phyloP scores from a whole-genome alignment of 139 green algal species.

The Chlorella sp. region DNA sequence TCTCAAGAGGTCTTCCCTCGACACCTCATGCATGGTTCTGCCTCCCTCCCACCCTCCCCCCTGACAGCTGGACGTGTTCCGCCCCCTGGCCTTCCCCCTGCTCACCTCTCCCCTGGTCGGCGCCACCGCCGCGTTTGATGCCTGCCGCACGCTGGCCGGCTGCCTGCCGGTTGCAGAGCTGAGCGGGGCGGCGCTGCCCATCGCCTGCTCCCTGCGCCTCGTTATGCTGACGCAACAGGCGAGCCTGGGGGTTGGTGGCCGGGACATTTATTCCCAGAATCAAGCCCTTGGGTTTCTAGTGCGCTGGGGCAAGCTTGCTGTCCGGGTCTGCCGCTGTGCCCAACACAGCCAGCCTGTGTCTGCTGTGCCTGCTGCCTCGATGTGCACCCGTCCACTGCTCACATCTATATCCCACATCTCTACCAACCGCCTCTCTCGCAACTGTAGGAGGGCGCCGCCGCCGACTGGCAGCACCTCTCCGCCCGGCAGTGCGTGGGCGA shows the following conservation, averaged over 20 bases:
- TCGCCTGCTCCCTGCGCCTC: constrained; percentile 67
- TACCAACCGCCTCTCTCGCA: too few relatives aligned
- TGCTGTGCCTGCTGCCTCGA: too few relatives aligned
- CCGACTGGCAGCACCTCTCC: constrained; percentile 51
- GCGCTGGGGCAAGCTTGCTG: too few relatives aligned
- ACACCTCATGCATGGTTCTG: background rate
- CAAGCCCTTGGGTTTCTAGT: too few relatives aligned
- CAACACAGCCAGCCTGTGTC: too few relatives aligned
- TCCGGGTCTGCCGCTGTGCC: too few relatives aligned
- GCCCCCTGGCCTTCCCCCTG: constrained; percentile 69
- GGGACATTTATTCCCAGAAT: too few relatives aligned
- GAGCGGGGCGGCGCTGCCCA: constrained; percentile 11
- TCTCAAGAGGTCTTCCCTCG: too few relatives aligned
- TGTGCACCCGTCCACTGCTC: too few relatives aligned
- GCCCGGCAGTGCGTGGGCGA: constrained; percentile 35
- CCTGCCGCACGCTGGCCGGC: constrained; percentile 57
- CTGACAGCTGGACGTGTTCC: constrained; percentile 58
- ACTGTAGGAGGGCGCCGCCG: background rate
- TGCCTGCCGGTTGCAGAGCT: constrained; percentile 68
- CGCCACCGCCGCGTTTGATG: constrained; percentile 64
- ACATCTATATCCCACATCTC: too few relatives aligned
- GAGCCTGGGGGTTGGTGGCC: background rate
- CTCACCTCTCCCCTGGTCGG: constrained; percentile 73
- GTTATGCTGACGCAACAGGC: constrained; percentile 50
- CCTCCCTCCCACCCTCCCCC: too few relatives aligned